These are phyloP conservation scores for Neurospora sp. DNA, from an alignment of 495 filamentous ascomycete species.

Conservation along the genomic window DNA sequence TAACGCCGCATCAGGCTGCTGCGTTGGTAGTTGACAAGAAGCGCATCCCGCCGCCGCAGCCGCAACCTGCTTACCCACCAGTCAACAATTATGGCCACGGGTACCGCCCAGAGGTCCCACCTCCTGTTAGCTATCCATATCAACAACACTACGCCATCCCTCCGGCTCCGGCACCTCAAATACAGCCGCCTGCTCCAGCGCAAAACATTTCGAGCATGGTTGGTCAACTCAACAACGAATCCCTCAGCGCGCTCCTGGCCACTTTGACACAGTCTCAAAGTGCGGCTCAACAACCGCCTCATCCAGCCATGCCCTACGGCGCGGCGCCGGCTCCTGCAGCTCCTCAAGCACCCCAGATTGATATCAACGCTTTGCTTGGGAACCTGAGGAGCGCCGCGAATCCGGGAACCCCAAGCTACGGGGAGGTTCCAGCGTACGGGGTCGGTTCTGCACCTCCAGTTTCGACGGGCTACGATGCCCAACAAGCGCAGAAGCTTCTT, in stretches of 20 bases:
- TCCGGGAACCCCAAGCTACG: neutral
- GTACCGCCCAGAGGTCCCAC: neutral
- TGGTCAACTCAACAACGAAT: slow-evolving; percentile 53
- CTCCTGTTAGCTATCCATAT: slow-evolving; percentile 10
- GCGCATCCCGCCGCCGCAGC: slow-evolving; percentile 25
- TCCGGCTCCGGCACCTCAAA: slow-evolving; percentile 27
- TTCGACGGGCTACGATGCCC: neutral
- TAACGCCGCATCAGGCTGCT: slow-evolving; percentile 64
- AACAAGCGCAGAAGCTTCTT: neutral
- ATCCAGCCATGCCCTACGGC: slow-evolving; percentile 36
- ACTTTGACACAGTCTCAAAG: slow-evolving; percentile 37
- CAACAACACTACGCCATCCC: slow-evolving; percentile 25
- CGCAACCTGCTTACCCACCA: slow-evolving; percentile 12
- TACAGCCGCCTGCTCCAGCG: slow-evolving; percentile 26
- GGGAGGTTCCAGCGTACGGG: neutral
- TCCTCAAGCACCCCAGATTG: slow-evolving; percentile 18
- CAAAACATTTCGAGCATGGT: slow-evolving; percentile 48
- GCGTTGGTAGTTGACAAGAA: slow-evolving; percentile 74
- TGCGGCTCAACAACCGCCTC: slow-evolving; percentile 40
- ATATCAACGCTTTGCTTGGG: slow-evolving; percentile 20
- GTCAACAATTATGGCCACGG: neutral
- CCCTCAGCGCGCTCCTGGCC: slow-evolving; percentile 63
- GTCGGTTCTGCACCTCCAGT: neutral
- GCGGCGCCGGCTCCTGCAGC: slow-evolving; percentile 15
- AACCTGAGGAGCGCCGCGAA: slow-evolving; percentile 9